phyloP scores from a whole-genome alignment of 225 moss, liverwort and hornwort genomes.

The Neckera pumila region DNA sequence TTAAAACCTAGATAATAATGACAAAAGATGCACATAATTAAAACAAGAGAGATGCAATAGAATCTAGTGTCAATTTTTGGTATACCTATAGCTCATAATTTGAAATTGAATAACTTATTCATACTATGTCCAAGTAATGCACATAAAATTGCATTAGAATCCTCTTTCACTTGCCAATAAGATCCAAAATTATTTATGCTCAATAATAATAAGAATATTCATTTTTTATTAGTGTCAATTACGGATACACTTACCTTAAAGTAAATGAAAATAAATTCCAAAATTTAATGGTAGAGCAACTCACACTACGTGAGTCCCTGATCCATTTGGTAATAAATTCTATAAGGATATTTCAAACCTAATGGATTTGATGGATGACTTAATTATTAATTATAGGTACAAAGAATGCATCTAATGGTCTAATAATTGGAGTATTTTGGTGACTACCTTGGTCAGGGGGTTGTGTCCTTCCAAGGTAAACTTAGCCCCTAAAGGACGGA shows the following conservation, averaged over 20 bases:
- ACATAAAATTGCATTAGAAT: not conserved
- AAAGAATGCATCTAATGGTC: not conserved
- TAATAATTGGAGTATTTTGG: not conserved
- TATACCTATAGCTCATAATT: not conserved
- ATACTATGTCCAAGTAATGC: not conserved
- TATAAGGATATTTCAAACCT: fast-evolving
- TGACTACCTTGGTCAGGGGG: not conserved
- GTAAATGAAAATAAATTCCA: fast-evolving
- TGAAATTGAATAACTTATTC: not conserved
- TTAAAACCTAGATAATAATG: not conserved
- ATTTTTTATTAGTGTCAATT: not conserved
- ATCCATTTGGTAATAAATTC: not conserved
- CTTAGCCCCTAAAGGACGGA: too few species aligned
- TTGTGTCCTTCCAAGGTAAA: fast-evolving
- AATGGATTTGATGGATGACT: not conserved
- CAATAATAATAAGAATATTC: not conserved
- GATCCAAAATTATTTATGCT: not conserved
- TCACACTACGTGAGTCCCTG: fast-evolving
- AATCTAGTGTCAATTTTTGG: not conserved
- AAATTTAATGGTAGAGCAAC: not conserved
- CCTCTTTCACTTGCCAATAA: not conserved
- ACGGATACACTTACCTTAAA: fast-evolving
- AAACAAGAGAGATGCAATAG: not conserved
- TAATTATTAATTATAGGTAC: not conserved
- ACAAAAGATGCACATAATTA: not conserved